Evolutionary conservation across 345 rosid genomes (phyloP).

Genomic region (Citrus unshiu): DNA sequence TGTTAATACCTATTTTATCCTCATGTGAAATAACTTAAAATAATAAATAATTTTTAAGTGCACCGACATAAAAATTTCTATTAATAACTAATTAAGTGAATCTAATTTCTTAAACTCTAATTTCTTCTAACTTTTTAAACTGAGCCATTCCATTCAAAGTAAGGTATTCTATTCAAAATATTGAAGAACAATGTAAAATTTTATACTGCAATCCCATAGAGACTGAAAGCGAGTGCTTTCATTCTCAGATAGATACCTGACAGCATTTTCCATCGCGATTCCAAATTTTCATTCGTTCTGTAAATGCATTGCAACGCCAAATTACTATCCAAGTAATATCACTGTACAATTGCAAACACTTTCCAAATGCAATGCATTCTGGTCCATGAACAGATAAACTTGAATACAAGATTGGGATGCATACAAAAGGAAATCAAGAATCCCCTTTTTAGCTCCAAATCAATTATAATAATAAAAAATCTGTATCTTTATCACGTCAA

Average conservation of each 20-base stretch:
- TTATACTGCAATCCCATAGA: slow-evolving; percentile 3
- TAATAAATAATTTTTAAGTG: too few relatives aligned
- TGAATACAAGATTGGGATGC: not conserved
- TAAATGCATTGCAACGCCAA: slow-evolving; percentile 23
- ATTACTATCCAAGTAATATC: slow-evolving; percentile 7
- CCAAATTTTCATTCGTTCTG: slow-evolving; percentile 45
- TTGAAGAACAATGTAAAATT: too few relatives aligned
- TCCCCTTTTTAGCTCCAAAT: not conserved
- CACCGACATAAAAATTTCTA: too few relatives aligned
- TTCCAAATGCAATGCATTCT: not conserved
- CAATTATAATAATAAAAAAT: not conserved
- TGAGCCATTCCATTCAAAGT: too few relatives aligned
- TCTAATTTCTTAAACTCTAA: too few relatives aligned
- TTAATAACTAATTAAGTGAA: too few relatives aligned
- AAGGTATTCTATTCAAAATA: too few relatives aligned
- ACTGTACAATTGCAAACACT: too few relatives aligned
- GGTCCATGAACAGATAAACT: not conserved
- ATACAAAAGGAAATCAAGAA: not conserved
- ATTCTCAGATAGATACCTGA: slow-evolving; percentile 36
- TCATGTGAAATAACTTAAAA: too few relatives aligned
- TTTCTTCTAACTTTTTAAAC: too few relatives aligned
- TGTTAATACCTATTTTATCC: too few relatives aligned
- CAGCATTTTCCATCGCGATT: slow-evolving; percentile 39
- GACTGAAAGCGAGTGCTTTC: slow-evolving; percentile 28
- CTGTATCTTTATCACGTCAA: not conserved